Percentiles rank a stretch among this genome's conserved stretches.
Conservation (phyloP, 179 eudicot genomes). For the Patellifolia procumbens region DNA sequence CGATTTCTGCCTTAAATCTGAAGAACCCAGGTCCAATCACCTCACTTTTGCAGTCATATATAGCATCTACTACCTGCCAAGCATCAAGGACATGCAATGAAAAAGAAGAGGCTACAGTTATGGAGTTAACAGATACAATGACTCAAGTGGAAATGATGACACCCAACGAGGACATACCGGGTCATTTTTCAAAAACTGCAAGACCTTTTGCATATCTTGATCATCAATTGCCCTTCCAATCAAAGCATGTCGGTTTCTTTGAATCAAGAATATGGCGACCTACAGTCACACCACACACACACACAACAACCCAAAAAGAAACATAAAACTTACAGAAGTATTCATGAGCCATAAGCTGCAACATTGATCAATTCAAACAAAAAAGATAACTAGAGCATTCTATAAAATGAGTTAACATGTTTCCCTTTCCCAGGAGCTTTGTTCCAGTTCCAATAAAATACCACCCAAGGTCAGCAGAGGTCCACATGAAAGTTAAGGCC, state of each 20-base stretch:
- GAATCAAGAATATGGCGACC: conserved; percentile 97
- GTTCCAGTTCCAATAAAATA: not conserved
- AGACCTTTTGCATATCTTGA: conserved; percentile 84
- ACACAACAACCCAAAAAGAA: not conserved
- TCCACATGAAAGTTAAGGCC: too few species aligned
- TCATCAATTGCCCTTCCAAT: conserved; percentile 98
- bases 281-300: conserved; percentile 40
- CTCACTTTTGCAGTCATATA: conserved; percentile 98
- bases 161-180: conserved; percentile 53
- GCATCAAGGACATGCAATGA: conserved; percentile 7
- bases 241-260: conserved; percentile 96
- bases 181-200: conserved; percentile 80
- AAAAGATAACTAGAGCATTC: not conserved
- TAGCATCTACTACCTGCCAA: conserved; percentile 83
- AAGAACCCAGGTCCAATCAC: conserved; percentile 99
- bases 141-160: conserved; percentile 16
- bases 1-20: conserved; percentile 97
- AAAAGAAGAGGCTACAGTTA: not conserved
- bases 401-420: not conserved
- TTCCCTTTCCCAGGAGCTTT: not conserved
- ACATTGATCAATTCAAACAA: not conserved
- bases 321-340: not conserved
- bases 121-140: not conserved
- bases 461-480: not conserved
- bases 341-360: conserved; percentile 9